Evolutionary conservation across 805 yeast genomes (phyloP), one percentile per base, ranked within the genome.

Genomic region (Danielia reshetovae): DNA sequence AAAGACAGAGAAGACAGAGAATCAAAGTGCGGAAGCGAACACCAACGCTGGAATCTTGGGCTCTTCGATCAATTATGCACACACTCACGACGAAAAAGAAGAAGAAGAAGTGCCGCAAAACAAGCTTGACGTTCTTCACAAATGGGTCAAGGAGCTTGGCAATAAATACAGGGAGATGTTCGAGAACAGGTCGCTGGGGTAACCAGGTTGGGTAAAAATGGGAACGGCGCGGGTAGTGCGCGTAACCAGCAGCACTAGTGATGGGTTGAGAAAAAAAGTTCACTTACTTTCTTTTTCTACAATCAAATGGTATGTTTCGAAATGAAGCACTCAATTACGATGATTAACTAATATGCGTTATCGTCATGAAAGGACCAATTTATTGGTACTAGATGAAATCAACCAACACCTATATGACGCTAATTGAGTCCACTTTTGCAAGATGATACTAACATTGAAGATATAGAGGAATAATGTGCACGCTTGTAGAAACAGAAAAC

Each of bases 391-490:
- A 40, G 36, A 38, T 62, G 72, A 66, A 66, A 66, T 66, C 65
- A 66, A 46, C 70, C 49, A 66, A 66, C 72, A 66, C 70, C 59
- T 45, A 54, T 47, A 65, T 65, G 72, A 65, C 51, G 57, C 46
- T 23, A 23, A 10, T 15, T 7, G 6, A 5, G 7, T n/a, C 26
- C 11, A 19, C 9, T 9, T 19, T 7, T 19, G 22, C 7, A 19
- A 19, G 9, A 7, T 19, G 9, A 9, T 19, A 19, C 22, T 19
- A 19, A 19, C 22, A 19, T 19, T 9, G 9, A 19, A 9, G 22
- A 19, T 9, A 19, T 19, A 7, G 22, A 7, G 9, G n/a, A n/a
- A n/a, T n/a, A n/a, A n/a, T n/a, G n/a, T n/a, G n/a, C n/a, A n/a
- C n/a, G n/a, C n/a, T n/a, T n/a, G n/a, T n/a, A n/a, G n/a, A n/a